phyloP scores from a whole-genome alignment of 768 basidiomycete genomes.

The Cystofilobasidium capitatum region DNA sequence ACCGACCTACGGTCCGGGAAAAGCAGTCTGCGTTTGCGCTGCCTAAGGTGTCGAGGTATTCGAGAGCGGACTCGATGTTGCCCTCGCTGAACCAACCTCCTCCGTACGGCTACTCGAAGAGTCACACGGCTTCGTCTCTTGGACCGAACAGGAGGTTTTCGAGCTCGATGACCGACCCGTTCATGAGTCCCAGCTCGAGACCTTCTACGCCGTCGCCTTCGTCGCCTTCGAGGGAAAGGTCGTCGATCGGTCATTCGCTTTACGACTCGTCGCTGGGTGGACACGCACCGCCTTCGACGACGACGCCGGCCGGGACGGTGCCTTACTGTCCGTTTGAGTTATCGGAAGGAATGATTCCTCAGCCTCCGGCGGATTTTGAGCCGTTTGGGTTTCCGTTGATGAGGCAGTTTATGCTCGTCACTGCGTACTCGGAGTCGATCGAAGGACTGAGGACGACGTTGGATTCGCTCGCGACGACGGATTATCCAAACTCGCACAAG shows the following conservation, averaged over 20 bases:
- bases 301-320: constrained; percentile 44
- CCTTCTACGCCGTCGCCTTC: constrained; percentile 60
- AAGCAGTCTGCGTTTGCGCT: constrained; percentile 37
- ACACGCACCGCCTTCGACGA: constrained; percentile 18
- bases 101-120: constrained; percentile 32
- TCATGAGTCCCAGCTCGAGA: constrained; percentile 62
- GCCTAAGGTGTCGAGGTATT: constrained; percentile 49
- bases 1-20: constrained; percentile 78
- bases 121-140: constrained; percentile 43
- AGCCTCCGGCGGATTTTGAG: constrained; percentile 80
- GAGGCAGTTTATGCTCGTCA: constrained; percentile 91
- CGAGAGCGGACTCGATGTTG: constrained; percentile 59
- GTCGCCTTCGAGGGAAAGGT: constrained; percentile 43
- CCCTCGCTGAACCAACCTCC: constrained; percentile 27
- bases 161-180: constrained; percentile 60
- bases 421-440: constrained; percentile 93
- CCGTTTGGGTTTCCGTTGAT: constrained; percentile 93
- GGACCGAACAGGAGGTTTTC: constrained; percentile 45
- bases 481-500: constrained; percentile 97
- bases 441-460: constrained; percentile 93
- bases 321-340: constrained; percentile 42
- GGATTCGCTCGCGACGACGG: constrained; percentile 92
- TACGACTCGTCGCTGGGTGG: constrained; percentile 41
- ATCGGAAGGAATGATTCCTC: constrained; percentile 72
- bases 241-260: constrained; percentile 35